Conservation (phyloP, 306 rosid species). For the Acacia acuminata region DNA sequence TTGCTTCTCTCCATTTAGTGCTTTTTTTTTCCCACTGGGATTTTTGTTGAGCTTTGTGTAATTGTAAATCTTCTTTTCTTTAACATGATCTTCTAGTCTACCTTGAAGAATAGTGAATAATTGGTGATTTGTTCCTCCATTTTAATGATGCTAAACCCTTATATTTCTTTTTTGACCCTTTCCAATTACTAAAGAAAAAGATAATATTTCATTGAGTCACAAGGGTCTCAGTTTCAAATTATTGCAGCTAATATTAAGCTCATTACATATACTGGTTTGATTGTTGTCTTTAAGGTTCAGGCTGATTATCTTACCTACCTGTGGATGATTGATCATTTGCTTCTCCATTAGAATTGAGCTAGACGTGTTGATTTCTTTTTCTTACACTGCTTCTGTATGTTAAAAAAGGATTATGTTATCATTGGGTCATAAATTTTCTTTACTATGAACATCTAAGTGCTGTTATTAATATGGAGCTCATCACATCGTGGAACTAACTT, state of each 20-base stretch:
- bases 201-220: not conserved
- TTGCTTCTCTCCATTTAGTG: not conserved
- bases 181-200: not conserved
- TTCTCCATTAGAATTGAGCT: constrained; percentile 24
- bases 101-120: not conserved
- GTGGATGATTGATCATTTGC: constrained; percentile 6
- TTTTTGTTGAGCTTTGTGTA: not conserved
- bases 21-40: not conserved
- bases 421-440: not conserved
- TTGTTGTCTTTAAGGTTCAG: not conserved
- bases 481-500: not conserved
- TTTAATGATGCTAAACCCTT: constrained; percentile 20
- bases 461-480: not conserved
- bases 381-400: not conserved
- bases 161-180: constrained; percentile 10
- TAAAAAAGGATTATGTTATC: constrained; percentile 10
- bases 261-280: not conserved
- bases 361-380: constrained; percentile 17
- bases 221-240: not conserved
- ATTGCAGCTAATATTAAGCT: not conserved
- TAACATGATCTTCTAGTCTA: not conserved
- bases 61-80: not conserved
- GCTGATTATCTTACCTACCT: constrained; percentile 10
- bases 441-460: not conserved
- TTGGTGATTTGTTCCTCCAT: constrained; percentile 23